These are phyloP conservation scores for Chlamydomonas sp. DNA, from an alignment of 139 green algal genomes.

Conservation along the genomic window DNA sequence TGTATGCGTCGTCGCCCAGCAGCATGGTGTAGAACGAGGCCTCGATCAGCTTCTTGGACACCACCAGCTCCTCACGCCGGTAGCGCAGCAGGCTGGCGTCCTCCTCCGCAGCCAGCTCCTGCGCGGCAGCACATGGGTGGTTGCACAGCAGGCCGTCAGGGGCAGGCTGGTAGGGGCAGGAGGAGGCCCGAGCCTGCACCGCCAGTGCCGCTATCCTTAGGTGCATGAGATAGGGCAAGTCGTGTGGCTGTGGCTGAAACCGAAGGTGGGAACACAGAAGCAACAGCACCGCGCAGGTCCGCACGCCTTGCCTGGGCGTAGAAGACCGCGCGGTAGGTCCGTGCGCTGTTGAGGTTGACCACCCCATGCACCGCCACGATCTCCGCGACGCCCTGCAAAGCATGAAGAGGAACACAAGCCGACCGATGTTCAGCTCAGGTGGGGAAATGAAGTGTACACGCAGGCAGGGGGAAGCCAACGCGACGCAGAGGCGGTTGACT, in stretches of 20 bases:
- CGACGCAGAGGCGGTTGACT: too few species aligned
- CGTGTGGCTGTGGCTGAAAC: too few species aligned
- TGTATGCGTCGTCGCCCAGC: slow-evolving; percentile 11
- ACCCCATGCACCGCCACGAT: not conserved
- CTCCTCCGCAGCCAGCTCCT: slow-evolving; percentile 1
- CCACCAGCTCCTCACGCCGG: not conserved
- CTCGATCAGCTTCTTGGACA: not conserved
- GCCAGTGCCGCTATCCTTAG: too few species aligned
- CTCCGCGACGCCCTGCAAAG: not conserved
- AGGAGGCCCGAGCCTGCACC: too few species aligned
- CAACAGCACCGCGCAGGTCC: not conserved
- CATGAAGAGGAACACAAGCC: not conserved
- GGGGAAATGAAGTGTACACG: too few species aligned
- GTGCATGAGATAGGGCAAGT: too few species aligned
- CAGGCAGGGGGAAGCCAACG: too few species aligned
- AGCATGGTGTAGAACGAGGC: slow-evolving; percentile 27
- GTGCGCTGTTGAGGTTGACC: slow-evolving; percentile 14
- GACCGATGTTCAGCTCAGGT: too few species aligned
- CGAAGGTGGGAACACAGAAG: too few species aligned
- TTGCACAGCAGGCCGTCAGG: too few species aligned
- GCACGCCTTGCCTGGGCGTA: not conserved
- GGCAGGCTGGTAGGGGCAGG: too few species aligned
- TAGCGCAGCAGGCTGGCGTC: not conserved
- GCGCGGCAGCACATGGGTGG: not conserved
- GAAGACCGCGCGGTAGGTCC: slow-evolving; percentile 9